Base-by-base conservation (phyloP, 768 basidiomycete genomes). In the Boletus rex-veris region DNA sequence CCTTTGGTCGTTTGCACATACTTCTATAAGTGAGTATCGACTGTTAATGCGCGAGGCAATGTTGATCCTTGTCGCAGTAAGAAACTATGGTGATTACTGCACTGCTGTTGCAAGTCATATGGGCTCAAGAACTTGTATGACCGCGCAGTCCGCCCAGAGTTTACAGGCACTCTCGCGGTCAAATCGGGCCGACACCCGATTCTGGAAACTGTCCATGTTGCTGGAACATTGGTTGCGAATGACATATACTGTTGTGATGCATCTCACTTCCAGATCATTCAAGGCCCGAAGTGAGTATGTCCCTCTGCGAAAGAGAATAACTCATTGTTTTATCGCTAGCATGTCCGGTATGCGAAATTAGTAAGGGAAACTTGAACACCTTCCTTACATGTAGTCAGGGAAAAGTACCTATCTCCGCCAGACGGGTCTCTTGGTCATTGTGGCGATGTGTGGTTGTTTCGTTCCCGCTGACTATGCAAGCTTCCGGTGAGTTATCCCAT, bases 381-480 rank as follows among this genome's bases (percentile, higher is more conserved):
- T 19, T 26, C 38, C 15, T 52, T 30, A 55, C 52, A 6, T 38
- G 3, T 48, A 21, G 43, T 26, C 57, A 80, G 93, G 94, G 0
- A 98, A 99, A 72, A 95, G 91, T 66, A 98, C 95, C 0, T 96
- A 94, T 63, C 74, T 99, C 15, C 82, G 87, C 14, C 95, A 98
- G 69, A 81, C 92, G 30, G 95, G 87, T 1, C 75, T 98, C 3
- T 72, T 98, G 42, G 78, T 83, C 1, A 74, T 94, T 35, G 88
- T 96, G 83, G 92, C 92, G 0, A 88, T 93, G 83, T 85, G 86
- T 55, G 90, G 94, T 0, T 92, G 86, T 69, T 96, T 90, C 63
- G 90, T 99, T 5, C 93, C 97, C 1, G 93, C 92, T 0, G 88
- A 91, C 66, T 98, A 95, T 66, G 93, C 91, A 6, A 92, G 88